Evolutionary conservation across 768 basidiomycete species (phyloP).

Genomic region (Solioccasus polychromus): DNA sequence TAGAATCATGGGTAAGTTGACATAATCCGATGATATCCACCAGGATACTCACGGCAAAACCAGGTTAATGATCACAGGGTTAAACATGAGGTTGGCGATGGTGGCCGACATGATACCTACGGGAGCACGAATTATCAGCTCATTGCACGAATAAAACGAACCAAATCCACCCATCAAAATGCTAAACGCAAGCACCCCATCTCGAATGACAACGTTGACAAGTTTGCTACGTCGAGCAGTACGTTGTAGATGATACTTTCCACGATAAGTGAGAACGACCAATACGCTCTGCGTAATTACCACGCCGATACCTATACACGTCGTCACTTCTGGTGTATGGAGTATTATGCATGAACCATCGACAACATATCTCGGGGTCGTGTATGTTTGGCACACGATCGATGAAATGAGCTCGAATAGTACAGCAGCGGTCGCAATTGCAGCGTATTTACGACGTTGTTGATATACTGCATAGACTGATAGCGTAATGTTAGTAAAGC

Average conservation of each 20-base stretch:
- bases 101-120: constrained; percentile 1
- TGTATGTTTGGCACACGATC: not conserved
- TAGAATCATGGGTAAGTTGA: not conserved
- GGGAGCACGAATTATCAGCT: not conserved
- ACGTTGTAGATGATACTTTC: constrained; percentile 6
- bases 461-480: constrained; percentile 19
- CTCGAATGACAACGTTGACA: constrained; percentile 10
- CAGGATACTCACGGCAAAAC: constrained; percentile 13
- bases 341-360: constrained; percentile 12
- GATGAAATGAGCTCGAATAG: not conserved
- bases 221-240: constrained; percentile 15
- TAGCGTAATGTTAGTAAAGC: not conserved
- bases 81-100: not conserved
- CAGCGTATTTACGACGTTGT: not conserved
- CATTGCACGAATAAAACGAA: no score
- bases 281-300: constrained; percentile 12
- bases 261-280: constrained; percentile 14
- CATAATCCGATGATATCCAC: not conserved
- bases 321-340: not conserved
- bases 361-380: not conserved
- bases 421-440: constrained; percentile 1
- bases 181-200: constrained; percentile 13
- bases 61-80: constrained; percentile 8
- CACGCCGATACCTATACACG: constrained; percentile 1
- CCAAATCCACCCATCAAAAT: constrained; percentile 9